Percentiles rank a stretch among this genome's conserved stretches.
phyloP scores from a whole-genome alignment of 192 early-diverging fungal species.

The Jimgerdemannia flammicorona region DNA sequence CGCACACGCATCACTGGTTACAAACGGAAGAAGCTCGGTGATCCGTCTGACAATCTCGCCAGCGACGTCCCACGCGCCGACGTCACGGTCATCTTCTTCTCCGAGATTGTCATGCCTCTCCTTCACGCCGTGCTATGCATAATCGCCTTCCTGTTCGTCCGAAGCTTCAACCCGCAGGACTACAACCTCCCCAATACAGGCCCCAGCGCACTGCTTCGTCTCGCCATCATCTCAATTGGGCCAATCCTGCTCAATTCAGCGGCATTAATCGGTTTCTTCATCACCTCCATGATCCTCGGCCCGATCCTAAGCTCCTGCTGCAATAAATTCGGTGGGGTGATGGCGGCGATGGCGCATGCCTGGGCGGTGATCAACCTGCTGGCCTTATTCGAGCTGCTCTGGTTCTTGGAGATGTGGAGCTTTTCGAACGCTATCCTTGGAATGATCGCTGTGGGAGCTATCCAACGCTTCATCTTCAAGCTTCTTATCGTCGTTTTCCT shows the following conservation, averaged over 20 bases:
- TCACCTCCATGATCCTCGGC: slow-evolving; percentile 53
- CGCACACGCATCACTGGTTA: slow-evolving; percentile 72
- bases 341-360: slow-evolving; percentile 61
- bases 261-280: slow-evolving; percentile 54
- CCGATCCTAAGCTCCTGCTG: slow-evolving; percentile 54
- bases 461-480: slow-evolving; percentile 72
- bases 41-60: slow-evolving; percentile 54
- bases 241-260: slow-evolving; percentile 69
- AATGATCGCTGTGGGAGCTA: slow-evolving; percentile 59
- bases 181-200: slow-evolving; percentile 15
- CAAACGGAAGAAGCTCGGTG: slow-evolving; percentile 70
- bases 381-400: slow-evolving; percentile 60
- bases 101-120: slow-evolving; percentile 69
- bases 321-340: slow-evolving; percentile 66
- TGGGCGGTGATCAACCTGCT: slow-evolving; percentile 62
- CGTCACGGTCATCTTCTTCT: slow-evolving; percentile 65
- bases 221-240: slow-evolving; percentile 51
- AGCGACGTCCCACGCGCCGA: slow-evolving; percentile 61
- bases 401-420: slow-evolving; percentile 68
- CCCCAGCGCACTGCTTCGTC: slow-evolving; percentile 48
- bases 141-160: slow-evolving; percentile 58
- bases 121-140: slow-evolving; percentile 53
- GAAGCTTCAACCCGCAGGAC: slow-evolving; percentile 43
- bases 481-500: slow-evolving; percentile 65
- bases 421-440: slow-evolving; percentile 60